These are phyloP conservation scores for Aegilops bicornis DNA, from an alignment of 176 grass and related monocot genomes.

Conservation along the genomic window DNA sequence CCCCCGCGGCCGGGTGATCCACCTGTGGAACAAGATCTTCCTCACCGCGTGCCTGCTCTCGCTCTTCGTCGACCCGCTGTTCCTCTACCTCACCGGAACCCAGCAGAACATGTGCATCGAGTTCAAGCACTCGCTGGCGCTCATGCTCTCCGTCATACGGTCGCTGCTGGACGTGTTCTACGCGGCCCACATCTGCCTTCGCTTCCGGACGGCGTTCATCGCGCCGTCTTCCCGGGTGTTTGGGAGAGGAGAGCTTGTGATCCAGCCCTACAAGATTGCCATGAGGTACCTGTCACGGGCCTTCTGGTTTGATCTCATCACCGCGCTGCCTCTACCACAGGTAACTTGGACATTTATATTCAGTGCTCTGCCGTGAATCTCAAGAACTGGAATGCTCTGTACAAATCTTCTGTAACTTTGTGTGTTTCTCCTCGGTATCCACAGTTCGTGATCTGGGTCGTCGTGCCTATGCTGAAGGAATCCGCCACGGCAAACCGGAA, in stretches of 20 bases:
- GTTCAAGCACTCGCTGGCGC: slow-evolving; percentile 41
- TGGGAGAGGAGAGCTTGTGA: slow-evolving; percentile 86
- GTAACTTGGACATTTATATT: slow-evolving; percentile 12
- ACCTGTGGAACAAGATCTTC: slow-evolving; percentile 87
- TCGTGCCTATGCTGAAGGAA: slow-evolving; percentile 59
- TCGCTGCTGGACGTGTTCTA: slow-evolving; percentile 80
- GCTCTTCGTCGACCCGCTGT: slow-evolving; percentile 89
- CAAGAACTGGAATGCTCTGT: neutral
- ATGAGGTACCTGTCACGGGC: slow-evolving; percentile 52
- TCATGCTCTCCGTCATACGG: slow-evolving; percentile 58
- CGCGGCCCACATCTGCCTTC: slow-evolving; percentile 69
- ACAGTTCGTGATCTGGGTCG: slow-evolving; percentile 83
- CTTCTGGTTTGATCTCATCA: slow-evolving; percentile 78
- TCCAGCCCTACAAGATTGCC: slow-evolving; percentile 76
- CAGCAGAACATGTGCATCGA: slow-evolving; percentile 53
- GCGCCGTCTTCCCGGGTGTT: slow-evolving; percentile 93
- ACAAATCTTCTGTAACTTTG: neutral
- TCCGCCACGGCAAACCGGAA: slow-evolving; percentile 51
- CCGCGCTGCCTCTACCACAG: slow-evolving; percentile 90
- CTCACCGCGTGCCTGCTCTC: slow-evolving; percentile 62
- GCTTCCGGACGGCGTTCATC: slow-evolving; percentile 84
- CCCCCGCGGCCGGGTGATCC: slow-evolving; percentile 58
- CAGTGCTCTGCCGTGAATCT: too few relatives aligned
- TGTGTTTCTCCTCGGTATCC: neutral
- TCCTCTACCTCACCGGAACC: slow-evolving; percentile 77